These are phyloP conservation scores for Neonectria faginata DNA, from an alignment of 2,329 filamentous ascomycete genomes.

Conservation along the genomic window DNA sequence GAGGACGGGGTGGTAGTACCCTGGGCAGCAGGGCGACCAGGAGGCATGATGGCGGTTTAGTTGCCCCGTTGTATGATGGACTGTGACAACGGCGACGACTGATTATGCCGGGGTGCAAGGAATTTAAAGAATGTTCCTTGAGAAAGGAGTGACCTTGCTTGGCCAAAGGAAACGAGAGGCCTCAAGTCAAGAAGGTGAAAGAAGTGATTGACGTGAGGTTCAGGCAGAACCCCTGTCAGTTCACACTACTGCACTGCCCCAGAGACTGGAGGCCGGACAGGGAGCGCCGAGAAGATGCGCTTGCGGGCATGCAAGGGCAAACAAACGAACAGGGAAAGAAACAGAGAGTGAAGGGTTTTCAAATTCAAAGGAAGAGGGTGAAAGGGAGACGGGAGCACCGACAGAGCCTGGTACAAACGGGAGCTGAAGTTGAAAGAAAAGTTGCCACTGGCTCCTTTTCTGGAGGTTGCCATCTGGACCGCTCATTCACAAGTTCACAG, in stretches of 20 bases:
- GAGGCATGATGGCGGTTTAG: constrained; percentile 43
- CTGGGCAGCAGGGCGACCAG: constrained; percentile 45
- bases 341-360: neutral
- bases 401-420: constrained; percentile 15
- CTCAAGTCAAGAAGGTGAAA: constrained; percentile 12
- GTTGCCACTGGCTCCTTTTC: constrained; percentile 46
- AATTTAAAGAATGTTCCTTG: neutral
- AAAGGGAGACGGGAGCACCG: neutral
- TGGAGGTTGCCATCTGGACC: constrained; percentile 32
- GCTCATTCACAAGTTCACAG: constrained; percentile 49
- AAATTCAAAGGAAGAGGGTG: neutral
- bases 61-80: neutral
- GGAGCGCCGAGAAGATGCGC: constrained; percentile 20
- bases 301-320: constrained; percentile 26
- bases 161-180: neutral
- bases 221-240: constrained; percentile 28
- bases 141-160: neutral
- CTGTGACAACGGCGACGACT: neutral
- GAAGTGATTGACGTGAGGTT: constrained; percentile 12
- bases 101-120: neutral
- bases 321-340: constrained; percentile 11
- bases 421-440: constrained; percentile 32
- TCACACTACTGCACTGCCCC: constrained; percentile 35
- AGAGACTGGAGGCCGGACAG: constrained; percentile 26
- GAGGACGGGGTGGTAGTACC: constrained; percentile 32